Conservation (phyloP, 164 flowering plant species). For the Paratinospora sagittata region DNA sequence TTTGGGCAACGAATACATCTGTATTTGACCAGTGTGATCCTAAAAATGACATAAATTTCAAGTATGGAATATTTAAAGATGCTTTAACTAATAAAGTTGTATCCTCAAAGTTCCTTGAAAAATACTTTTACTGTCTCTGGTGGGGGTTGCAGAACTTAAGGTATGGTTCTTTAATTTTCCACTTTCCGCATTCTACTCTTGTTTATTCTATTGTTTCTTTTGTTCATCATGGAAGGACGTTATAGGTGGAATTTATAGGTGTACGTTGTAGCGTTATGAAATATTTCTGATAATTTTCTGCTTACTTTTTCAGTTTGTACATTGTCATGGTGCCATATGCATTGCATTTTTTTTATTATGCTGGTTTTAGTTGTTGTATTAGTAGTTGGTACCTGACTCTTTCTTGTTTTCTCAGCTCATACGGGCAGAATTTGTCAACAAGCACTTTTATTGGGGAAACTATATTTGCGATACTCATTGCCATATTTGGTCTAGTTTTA, state of each 20-base stretch:
- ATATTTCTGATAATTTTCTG: neutral
- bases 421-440: slow-evolving; percentile 75
- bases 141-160: slow-evolving; percentile 95
- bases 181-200: neutral
- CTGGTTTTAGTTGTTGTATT: neutral
- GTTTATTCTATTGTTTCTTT: neutral
- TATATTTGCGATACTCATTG: slow-evolving; percentile 72
- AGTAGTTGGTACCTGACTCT: neutral
- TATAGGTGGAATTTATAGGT: neutral
- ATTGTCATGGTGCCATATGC: neutral
- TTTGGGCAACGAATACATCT: slow-evolving; percentile 49
- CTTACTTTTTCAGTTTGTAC: neutral
- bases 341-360: neutral
- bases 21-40: slow-evolving; percentile 68
- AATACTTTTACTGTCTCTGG: slow-evolving; percentile 89
- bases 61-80: slow-evolving; percentile 65
- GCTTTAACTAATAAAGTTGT: slow-evolving; percentile 61
- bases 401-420: slow-evolving; percentile 49
- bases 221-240: neutral
- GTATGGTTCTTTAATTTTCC: slow-evolving; percentile 31
- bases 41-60: slow-evolving; percentile 27
- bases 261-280: neutral
- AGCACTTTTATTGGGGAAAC: slow-evolving; percentile 90
- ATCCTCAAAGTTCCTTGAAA: slow-evolving; percentile 46
- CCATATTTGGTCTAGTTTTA: slow-evolving; percentile 78